Evolutionary conservation across 352 stramenopile genomes (phyloP), one percentile per base, ranked within the genome.

Genomic region (Phytopythium litorale): DNA sequence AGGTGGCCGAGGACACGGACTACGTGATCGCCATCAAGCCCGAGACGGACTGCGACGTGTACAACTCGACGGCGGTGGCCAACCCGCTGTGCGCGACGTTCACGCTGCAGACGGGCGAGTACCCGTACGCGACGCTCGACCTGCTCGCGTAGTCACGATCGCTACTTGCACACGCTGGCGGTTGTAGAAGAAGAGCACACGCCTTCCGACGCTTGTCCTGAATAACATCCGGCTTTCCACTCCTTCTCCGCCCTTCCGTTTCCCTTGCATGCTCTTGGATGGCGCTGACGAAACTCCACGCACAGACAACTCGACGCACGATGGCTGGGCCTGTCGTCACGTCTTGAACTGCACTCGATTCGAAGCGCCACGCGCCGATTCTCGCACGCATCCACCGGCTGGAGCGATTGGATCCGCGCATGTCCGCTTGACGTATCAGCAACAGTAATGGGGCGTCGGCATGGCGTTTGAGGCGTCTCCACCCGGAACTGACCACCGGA

Each of bases 11-110:
- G 64, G 55, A 70, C 23, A 80, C 79, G 8, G 67, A 84, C n/a
- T 94, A 89, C 56, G 57, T 86, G 33, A 62, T 94, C 42, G 79
- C 75, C 4, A 63, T 90, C 55, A 87, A 81, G 40, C 76, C 81
- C 30, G 71, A 89, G 30, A 83, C 72, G n/a, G 84, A 91, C 68
- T 95, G 87, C 65, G 63, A 84, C n/a, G 75, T 84, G 42, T 80
- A 89, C 70, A 71, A 75, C 60, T 51, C 62, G 61, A 72, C 65
- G 49, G 58, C 52, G 16, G 53, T n/a, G 16, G 60, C 62, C 9
- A 76, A 84, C 40, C 65, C 73, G 43, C 50, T 87, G 3, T 87
- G 75, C 53, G 71, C 72, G 19, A 72, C 57, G 38, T 87, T 88
- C 61, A 69, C 70, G 18, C 25, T 79, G 33, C 43, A 73, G 40